Conservation (phyloP, 768 basidiomycete species). For the Sporobolomyces pararoseus region DNA sequence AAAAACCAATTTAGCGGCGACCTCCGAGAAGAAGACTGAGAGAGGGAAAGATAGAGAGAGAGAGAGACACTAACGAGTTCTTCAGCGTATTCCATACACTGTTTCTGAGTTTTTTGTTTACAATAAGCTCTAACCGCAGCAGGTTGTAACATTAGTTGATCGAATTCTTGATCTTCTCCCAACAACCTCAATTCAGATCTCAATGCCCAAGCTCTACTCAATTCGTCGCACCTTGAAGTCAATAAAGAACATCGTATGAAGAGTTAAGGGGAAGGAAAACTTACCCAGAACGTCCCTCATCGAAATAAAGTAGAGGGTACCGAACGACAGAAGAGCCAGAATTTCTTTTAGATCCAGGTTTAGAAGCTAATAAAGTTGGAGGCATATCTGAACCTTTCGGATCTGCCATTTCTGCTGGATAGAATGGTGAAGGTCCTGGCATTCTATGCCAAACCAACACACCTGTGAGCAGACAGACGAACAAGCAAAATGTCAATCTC, state of each 20-base stretch:
- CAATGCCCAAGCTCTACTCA: constrained; percentile 17
- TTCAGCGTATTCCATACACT: neutral
- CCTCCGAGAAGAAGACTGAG: too few relatives aligned
- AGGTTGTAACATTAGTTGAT: constrained; percentile 4
- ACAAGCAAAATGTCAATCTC: neutral
- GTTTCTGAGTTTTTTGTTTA: neutral
- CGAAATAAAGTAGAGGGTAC: constrained; percentile 19
- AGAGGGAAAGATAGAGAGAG: neutral
- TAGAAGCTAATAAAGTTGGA: neutral
- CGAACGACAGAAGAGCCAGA: neutral
- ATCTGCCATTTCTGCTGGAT: constrained; percentile 9
- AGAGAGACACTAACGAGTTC: neutral
- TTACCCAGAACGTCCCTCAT: constrained; percentile 4
- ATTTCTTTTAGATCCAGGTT: neutral
- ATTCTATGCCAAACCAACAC: constrained; percentile 4
- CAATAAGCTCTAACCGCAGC: neutral
- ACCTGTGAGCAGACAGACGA: neutral
- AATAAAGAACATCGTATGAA: too few relatives aligned
- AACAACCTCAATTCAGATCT: neutral
- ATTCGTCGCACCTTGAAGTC: neutral
- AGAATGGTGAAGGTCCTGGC: neutral
- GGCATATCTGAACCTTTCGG: constrained; percentile 36
- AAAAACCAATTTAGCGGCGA: too few relatives aligned
- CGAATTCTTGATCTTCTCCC: constrained; percentile 27
- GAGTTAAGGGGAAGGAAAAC: neutral